Percentiles rank a stretch among this genome's conserved stretches.
Conservation (phyloP, 2,329 filamentous ascomycete species). For the Volutella citrinella region DNA sequence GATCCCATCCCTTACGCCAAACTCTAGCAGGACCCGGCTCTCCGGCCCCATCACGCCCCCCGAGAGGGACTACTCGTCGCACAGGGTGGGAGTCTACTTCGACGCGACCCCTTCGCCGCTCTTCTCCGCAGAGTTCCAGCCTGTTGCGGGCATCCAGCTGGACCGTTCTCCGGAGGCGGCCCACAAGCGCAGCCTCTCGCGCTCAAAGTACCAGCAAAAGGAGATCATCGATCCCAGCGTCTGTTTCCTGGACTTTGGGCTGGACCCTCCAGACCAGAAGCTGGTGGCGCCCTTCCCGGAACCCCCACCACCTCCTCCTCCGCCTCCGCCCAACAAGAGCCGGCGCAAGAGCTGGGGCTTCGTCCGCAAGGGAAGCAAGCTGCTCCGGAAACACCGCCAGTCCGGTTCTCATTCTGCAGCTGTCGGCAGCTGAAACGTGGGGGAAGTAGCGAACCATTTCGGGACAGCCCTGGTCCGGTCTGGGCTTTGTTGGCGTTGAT, state of each 20-base stretch:
- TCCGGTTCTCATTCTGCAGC: constrained; percentile 1
- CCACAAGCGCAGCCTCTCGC: constrained; percentile 6
- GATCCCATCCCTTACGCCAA: constrained; percentile 16
- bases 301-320: constrained; percentile 13
- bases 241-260: constrained; percentile 11
- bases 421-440: too few relatives aligned
- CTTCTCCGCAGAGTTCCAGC: constrained; percentile 10
- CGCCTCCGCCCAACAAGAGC: too few relatives aligned
- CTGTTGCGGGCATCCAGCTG: not conserved
- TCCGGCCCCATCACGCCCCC: constrained; percentile 9
- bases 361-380: constrained; percentile 28
- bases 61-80: not conserved
- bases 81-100: constrained; percentile 2
- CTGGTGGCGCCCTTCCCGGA: constrained; percentile 22
- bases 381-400: constrained; percentile 22
- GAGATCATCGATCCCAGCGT: constrained; percentile 12
- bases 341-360: constrained; percentile 24
- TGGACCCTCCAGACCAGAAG: constrained; percentile 6
- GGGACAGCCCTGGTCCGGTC: too few relatives aligned
- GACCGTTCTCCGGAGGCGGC: not conserved
- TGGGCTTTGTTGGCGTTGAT: too few relatives aligned
- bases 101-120: constrained; percentile 2
- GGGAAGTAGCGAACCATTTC: too few relatives aligned
- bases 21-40: constrained; percentile 9
- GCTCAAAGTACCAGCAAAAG: constrained; percentile 10